A percentile compares a stretch with the other conserved stretches of the same genome.
Conservation (phyloP, 2,329 filamentous ascomycete genomes). For the Clonostachys rhizophaga region DNA sequence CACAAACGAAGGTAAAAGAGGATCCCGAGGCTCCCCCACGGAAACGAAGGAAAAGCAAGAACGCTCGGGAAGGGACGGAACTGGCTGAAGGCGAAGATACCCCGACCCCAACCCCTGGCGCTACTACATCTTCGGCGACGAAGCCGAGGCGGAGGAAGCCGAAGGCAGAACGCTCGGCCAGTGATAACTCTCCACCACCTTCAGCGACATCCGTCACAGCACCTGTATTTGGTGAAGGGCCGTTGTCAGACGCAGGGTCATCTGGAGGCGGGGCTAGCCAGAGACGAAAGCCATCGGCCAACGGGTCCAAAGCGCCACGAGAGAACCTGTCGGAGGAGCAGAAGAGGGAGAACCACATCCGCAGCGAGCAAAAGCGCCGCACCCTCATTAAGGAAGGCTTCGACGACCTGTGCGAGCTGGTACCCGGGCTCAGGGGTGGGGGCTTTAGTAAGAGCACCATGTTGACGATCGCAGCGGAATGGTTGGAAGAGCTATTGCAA, state of each 20-base stretch:
- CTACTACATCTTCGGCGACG: too few relatives aligned
- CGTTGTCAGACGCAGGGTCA: background rate
- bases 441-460: constrained; percentile 82
- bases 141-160: background rate
- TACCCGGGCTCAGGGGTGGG: constrained; percentile 69
- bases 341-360: constrained; percentile 81
- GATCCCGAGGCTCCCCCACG: constrained; percentile 34
- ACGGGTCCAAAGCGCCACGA: constrained; percentile 39
- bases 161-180: constrained; percentile 4
- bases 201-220: background rate
- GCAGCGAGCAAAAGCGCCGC: constrained; percentile 81
- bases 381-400: constrained; percentile 80
- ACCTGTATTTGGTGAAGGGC: constrained; percentile 5
- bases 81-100: constrained; percentile 32
- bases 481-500: constrained; percentile 66
- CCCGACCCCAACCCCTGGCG: constrained; percentile 13
- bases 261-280: constrained; percentile 32
- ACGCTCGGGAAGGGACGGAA: constrained; percentile 27
- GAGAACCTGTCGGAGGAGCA: constrained; percentile 78
- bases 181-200: background rate
- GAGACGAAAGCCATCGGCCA: constrained; percentile 43
- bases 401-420: constrained; percentile 70
- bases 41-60: constrained; percentile 53
- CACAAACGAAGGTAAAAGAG: constrained; percentile 6
- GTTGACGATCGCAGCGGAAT: constrained; percentile 70